Percentiles rank a stretch among this genome's conserved stretches.
phyloP scores from a whole-genome alignment of 2,329 filamentous ascomycete genomes.

The Neoarthrinium moseri region DNA sequence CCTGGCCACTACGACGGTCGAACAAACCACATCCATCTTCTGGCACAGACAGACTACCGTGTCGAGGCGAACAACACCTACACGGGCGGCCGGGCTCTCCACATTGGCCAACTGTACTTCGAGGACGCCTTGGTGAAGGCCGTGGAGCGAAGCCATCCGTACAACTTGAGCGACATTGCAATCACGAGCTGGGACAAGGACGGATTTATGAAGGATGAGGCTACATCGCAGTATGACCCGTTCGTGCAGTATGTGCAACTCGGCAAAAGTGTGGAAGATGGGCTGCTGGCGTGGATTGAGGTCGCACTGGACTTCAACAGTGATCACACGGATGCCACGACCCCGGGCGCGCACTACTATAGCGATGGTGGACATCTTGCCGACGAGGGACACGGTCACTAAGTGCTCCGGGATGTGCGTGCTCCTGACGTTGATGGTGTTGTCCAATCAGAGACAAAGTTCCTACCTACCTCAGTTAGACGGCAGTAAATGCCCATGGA shows the following conservation, averaged over 20 bases:
- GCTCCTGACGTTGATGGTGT: background rate
- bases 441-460: slow-evolving; percentile 3
- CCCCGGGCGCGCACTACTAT: slow-evolving; percentile 4
- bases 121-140: slow-evolving; percentile 54
- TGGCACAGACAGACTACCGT: slow-evolving; percentile 40
- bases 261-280: background rate
- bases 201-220: slow-evolving; percentile 5
- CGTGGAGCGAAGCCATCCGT: slow-evolving; percentile 2
- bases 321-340: slow-evolving; percentile 1
- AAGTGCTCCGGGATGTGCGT: too few species aligned
- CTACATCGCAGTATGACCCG: slow-evolving; percentile 1
- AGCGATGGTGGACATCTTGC: background rate
- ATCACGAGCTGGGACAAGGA: slow-evolving; percentile 6
- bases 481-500: too few species aligned
- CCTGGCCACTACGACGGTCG: slow-evolving; percentile 45
- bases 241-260: slow-evolving; percentile 8
- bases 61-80: slow-evolving; percentile 45
- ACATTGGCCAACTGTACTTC: slow-evolving; percentile 67
- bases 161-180: slow-evolving; percentile 5
- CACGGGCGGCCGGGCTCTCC: slow-evolving; percentile 38
- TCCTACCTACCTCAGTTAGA: background rate
- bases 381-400: background rate
- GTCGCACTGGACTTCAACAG: slow-evolving; percentile 6
- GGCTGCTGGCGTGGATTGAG: slow-evolving; percentile 7
- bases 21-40: slow-evolving; percentile 47